Base-by-base conservation (phyloP, 1,284 basidiomycete genomes). In the Phellinidium pouzarii region DNA sequence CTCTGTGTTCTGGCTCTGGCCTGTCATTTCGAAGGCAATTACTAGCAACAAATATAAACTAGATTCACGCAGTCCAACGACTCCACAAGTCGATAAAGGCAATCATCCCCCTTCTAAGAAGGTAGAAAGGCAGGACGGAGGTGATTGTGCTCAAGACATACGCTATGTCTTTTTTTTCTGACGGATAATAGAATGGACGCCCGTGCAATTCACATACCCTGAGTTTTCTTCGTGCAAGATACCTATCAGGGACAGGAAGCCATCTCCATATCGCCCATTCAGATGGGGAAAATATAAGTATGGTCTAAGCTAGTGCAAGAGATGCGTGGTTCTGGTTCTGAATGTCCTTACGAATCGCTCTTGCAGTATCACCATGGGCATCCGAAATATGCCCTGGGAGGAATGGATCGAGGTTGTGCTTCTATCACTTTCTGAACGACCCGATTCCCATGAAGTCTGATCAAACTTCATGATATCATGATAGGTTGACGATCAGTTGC, bases 301-400 rank as follows among this genome's bases (percentile, higher is more conserved):
- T 62, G 79, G 72, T 31, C 19, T 19, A 17, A 31, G 14, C 9
- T n/a, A n/a, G n/a, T n/a, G n/a, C n/a, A n/a, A n/a, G n/a, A n/a
- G 37, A 31, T 43, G 29, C 29, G 6, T 53, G 22, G 11, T 37
- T 43, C 34, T 45, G 56, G 43, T 36, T n/a, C n/a, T 54, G 40
- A 27, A 12, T 50, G 45, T 53, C 31, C 31, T 34, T 17, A 14
- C 43, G 22, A 25, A 42, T 37, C 22, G 31, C 51, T 34, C 9
- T 14, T 6, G 26, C 43, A 85, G 84, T 60, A 75, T 86, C 26
- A 86, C 81, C 12, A 86, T 86, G 84, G 84, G 82, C 53, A 79
- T 86, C 57, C 75, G 80, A 19, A 71, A 66, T 50, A 84, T 87
- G 82, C 70, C 69, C 9, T 85, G 79, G 78, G 71, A 73, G 17